Percentiles rank a stretch among this genome's conserved stretches.
These are phyloP conservation scores for Metschnikowia picachoensis DNA, from an alignment of 805 yeast species.

Conservation along the genomic window DNA sequence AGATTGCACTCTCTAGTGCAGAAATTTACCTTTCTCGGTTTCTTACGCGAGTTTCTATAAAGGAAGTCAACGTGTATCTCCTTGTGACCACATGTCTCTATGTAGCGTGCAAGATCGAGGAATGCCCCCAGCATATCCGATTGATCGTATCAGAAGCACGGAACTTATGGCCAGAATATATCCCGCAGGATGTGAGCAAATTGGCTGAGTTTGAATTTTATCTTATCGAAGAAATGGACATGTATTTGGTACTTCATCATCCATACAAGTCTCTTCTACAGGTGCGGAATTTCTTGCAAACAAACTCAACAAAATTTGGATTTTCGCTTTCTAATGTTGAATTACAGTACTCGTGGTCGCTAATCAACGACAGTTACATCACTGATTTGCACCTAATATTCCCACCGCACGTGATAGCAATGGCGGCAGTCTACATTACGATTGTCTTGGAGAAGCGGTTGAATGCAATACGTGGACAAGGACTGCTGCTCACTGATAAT, in stretches of 20 bases:
- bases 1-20: slow-evolving; percentile 82
- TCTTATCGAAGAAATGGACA: slow-evolving; percentile 79
- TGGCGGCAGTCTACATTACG: slow-evolving; percentile 77
- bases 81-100: slow-evolving; percentile 82
- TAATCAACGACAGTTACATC: slow-evolving; percentile 83
- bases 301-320: slow-evolving; percentile 26
- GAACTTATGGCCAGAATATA: slow-evolving; percentile 89
- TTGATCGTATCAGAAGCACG: slow-evolving; percentile 81
- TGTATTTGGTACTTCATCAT: slow-evolving; percentile 68
- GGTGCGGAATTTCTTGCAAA: slow-evolving; percentile 42
- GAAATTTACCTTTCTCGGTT: slow-evolving; percentile 82
- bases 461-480: slow-evolving; percentile 17
- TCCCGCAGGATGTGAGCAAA: slow-evolving; percentile 86
- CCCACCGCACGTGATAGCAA: slow-evolving; percentile 88
- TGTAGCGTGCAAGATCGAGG: slow-evolving; percentile 91
- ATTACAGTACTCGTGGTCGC: slow-evolving; percentile 82
- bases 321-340: slow-evolving; percentile 55
- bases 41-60: slow-evolving; percentile 62
- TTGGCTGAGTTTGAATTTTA: slow-evolving; percentile 96
- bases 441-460: slow-evolving; percentile 50
- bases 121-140: slow-evolving; percentile 90
- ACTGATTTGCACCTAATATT: slow-evolving; percentile 79
- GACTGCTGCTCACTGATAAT: neutral
- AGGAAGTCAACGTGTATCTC: slow-evolving; percentile 79
- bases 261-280: slow-evolving; percentile 65